phyloP scores from a whole-genome alignment of 2,329 filamentous ascomycete genomes.

The Pseudopithomyces chartarum region DNA sequence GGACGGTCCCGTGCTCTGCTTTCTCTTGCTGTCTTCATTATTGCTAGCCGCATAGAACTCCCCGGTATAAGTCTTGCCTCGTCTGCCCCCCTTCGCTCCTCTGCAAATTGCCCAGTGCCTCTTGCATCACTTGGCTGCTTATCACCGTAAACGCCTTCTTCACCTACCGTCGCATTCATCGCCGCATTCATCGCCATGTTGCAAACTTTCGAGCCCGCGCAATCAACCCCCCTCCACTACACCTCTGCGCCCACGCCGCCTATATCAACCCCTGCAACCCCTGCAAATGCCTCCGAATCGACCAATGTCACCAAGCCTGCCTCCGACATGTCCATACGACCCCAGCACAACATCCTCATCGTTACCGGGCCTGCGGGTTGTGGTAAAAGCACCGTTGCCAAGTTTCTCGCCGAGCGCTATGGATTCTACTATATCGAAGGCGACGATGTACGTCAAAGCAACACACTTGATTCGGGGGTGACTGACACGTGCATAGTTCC shows the following conservation, averaged over 20 bases:
- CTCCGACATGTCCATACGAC: slow-evolving; percentile 33
- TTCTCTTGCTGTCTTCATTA: slow-evolving; percentile 23
- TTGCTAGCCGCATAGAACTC: slow-evolving; percentile 28
- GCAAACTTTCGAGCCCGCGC: slow-evolving; percentile 39
- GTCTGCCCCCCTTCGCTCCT: slow-evolving; percentile 12
- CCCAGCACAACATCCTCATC: slow-evolving; percentile 56
- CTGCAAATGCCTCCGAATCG: slow-evolving; percentile 24
- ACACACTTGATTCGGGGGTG: neutral
- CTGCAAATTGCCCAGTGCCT: slow-evolving; percentile 11
- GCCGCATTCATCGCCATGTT: slow-evolving; percentile 31
- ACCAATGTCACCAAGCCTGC: slow-evolving; percentile 18
- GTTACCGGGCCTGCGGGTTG: slow-evolving; percentile 60
- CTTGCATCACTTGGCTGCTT: slow-evolving; percentile 11
- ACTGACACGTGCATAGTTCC: slow-evolving; percentile 46
- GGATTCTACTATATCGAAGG: slow-evolving; percentile 56
- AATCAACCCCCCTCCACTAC: slow-evolving; percentile 36
- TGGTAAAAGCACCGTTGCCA: slow-evolving; percentile 59
- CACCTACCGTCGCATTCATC: neutral
- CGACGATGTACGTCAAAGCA: slow-evolving; percentile 50
- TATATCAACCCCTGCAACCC: slow-evolving; percentile 32
- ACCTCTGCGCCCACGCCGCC: slow-evolving; percentile 35
- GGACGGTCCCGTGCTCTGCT: slow-evolving; percentile 23
- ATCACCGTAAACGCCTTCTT: neutral
- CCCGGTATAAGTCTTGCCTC: slow-evolving; percentile 16
- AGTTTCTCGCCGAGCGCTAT: slow-evolving; percentile 50